Evolutionary conservation across 2,329 filamentous ascomycete genomes (phyloP), one percentile per base, ranked within the genome.

Genomic region (Colletotrichum tabaci): DNA sequence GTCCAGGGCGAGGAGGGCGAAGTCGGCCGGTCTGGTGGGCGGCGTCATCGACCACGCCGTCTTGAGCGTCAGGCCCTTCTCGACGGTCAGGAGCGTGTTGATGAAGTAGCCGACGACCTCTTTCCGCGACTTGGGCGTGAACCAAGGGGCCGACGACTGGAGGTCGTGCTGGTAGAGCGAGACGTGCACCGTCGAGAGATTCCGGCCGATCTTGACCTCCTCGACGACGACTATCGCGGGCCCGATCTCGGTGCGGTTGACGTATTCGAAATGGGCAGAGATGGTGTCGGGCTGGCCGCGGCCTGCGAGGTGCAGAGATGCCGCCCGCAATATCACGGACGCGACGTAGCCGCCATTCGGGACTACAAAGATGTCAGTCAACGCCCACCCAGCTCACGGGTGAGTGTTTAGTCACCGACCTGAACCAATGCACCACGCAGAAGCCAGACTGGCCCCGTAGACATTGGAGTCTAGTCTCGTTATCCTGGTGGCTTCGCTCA

Each of bases 291-390:
- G 77, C 52, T 85, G 84, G 21, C 76, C 74, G 2, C 77, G 76
- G 1, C 75, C 61, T 18, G 73, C 60, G 18, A 85, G 78, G 67
- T 86, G 82, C 3, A 74, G 69, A 15, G 74, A 76, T 9, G 81
- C 80, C 3, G 79, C 81, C 4, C 77, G 74, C 49, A 85, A 76
- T 60, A 87, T 79, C 58, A 82, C 79, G 18, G 81, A 79, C 5
- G 84, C 81, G 1, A 85, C 80, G 67, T 86, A 87, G 50, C 85
- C 85, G 70, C 85, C 85, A 67, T 87, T 84, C 2, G 85, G 84
- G 16, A 86, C 82, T 83, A 58, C 5, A 18, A 38, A 8, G 4
- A 3, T 9, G 47, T 72, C 58, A 65, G 44, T 66, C 2, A 49
- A 35, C 35, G 30, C 8, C 7, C 6, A 47, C 10, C 21, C n/a